Evolutionary conservation across 192 early-diverging fungal species (phyloP).

Genomic region (Podila horticola): DNA sequence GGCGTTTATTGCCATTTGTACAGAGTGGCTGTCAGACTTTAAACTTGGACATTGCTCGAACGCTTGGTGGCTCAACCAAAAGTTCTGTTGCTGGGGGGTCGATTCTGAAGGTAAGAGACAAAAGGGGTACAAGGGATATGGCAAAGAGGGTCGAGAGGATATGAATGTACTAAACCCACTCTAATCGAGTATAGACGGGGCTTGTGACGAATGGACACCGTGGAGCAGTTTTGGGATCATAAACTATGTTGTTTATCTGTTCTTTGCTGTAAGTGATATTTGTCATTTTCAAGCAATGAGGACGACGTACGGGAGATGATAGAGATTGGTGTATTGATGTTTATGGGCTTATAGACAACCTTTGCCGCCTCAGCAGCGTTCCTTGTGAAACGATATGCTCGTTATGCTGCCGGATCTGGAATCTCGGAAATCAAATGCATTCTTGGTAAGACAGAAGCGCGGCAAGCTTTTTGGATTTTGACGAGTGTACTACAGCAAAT

Average conservation of each 20-base stretch:
- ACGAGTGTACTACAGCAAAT: neutral
- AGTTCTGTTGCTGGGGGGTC: conserved; percentile 93
- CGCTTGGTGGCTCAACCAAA: conserved; percentile 91
- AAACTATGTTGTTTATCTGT: conserved; percentile 84
- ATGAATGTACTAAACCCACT: neutral
- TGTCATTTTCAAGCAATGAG: neutral
- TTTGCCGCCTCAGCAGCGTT: conserved; percentile 81
- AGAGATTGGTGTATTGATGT: neutral
- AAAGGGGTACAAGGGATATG: neutral
- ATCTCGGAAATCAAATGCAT: conserved; percentile 92
- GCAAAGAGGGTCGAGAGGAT: neutral
- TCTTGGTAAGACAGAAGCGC: conserved; percentile 52
- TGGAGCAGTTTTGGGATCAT: conserved; percentile 73
- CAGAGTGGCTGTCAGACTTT: conserved; percentile 92
- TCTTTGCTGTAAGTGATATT: conserved; percentile 64
- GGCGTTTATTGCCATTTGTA: conserved; percentile 88
- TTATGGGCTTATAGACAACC: conserved; percentile 54
- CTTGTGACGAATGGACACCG: conserved; percentile 75
- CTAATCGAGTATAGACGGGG: conserved; percentile 54
- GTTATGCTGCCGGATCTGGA: conserved; percentile 95
- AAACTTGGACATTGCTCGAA: conserved; percentile 84
- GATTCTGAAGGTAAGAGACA: conserved; percentile 61
- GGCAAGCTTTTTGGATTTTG: neutral
- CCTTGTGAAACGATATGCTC: conserved; percentile 80
- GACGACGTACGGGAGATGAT: too few relatives aligned